phyloP scores from a whole-genome alignment of 805 yeast genomes.

The Scheffersomyces coipomensis region DNA sequence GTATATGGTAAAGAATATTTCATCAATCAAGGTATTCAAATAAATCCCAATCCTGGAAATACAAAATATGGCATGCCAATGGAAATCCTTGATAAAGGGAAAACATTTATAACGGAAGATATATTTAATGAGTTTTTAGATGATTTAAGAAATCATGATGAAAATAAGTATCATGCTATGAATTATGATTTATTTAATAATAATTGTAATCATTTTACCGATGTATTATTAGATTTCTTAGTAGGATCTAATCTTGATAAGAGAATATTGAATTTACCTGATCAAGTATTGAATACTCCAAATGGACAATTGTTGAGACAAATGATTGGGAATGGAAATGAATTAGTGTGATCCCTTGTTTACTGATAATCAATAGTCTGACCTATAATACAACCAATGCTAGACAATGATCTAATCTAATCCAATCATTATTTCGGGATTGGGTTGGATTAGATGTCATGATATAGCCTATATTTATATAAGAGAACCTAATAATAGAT shows the following conservation, averaged over 20 bases:
- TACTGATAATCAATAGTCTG: no score
- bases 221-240: conserved; percentile 54
- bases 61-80: conserved; percentile 62
- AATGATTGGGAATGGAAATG: conserved; percentile 18
- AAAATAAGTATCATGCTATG: conserved; percentile 42
- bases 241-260: conserved; percentile 56
- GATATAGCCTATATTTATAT: no score
- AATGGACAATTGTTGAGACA: conserved; percentile 33
- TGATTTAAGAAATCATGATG: conserved; percentile 41
- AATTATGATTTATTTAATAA: conserved; percentile 58
- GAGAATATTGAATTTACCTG: conserved; percentile 52
- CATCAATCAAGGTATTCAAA: conserved; percentile 57
- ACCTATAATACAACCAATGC: no score
- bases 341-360: background rate
- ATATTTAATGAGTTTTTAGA: conserved; percentile 51
- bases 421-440: no score
- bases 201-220: conserved; percentile 69
- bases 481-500: no score
- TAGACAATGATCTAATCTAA: no score
- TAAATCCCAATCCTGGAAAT: conserved; percentile 41
- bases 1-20: conserved; percentile 54
- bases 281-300: conserved; percentile 42
- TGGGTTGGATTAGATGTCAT: no score
- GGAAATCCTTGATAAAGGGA: conserved; percentile 53
- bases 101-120: conserved; percentile 50